phyloP scores from a whole-genome alignment of 768 basidiomycete genomes.

The Boletus eberwhitei region DNA sequence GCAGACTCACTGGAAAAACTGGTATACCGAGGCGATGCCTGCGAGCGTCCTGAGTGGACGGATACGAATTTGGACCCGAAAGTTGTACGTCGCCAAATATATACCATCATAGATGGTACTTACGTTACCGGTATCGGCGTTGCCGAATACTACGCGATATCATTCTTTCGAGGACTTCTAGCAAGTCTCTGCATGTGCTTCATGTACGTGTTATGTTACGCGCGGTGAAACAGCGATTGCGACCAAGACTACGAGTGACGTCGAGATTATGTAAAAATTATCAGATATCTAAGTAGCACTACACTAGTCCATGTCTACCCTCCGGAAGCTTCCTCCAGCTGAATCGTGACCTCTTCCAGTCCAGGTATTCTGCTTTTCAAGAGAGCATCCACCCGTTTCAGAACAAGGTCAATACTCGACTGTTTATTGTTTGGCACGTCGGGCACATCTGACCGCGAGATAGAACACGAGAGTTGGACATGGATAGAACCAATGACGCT shows the following conservation, averaged over 20 bases:
- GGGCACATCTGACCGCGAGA: constrained; percentile 50
- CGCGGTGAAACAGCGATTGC: no score
- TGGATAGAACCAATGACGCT: constrained; percentile 89
- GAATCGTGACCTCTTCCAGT: constrained; percentile 86
- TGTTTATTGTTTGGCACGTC: constrained; percentile 35
- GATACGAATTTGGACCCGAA: background rate
- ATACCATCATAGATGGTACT: no score
- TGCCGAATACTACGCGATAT: no score
- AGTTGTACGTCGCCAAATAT: no score
- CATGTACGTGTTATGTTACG: no score
- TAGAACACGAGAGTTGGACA: constrained; percentile 73
- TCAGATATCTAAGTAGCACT: constrained; percentile 11
- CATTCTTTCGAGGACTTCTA: no score
- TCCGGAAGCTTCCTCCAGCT: constrained; percentile 52
- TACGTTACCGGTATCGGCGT: no score
- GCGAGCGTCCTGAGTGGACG: background rate
- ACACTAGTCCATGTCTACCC: constrained; percentile 2
- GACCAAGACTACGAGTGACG: no score
- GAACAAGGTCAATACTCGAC: constrained; percentile 53
- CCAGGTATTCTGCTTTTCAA: constrained; percentile 73
- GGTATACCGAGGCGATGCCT: background rate
- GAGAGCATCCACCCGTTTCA: constrained; percentile 70
- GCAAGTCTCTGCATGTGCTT: no score
- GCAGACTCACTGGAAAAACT: background rate
- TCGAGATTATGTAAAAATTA: constrained; percentile 10